Conservation (phyloP, 2,329 filamentous ascomycete genomes). For the Lecanoromycetidae sp. region DNA sequence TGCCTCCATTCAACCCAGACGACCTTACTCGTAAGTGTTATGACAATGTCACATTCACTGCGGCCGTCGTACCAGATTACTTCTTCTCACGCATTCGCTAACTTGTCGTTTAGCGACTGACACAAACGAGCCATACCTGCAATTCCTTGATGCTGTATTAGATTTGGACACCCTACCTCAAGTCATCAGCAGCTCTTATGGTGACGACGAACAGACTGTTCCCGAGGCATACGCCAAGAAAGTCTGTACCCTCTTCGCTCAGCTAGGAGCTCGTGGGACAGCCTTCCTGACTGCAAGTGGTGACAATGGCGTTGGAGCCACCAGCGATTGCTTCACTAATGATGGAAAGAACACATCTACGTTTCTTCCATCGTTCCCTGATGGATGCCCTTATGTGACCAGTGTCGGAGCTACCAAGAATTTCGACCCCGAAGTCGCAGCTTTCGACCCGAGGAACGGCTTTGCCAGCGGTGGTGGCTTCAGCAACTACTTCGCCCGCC, state of each 20-base stretch:
- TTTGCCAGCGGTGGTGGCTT: constrained; percentile 40
- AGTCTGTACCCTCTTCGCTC: constrained; percentile 52
- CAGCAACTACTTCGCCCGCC: constrained; percentile 39
- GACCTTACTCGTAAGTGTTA: constrained; percentile 23
- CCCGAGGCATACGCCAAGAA: constrained; percentile 48
- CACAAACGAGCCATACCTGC: constrained; percentile 57
- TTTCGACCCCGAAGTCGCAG: constrained; percentile 37
- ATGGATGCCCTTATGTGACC: constrained; percentile 55
- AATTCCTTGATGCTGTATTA: constrained; percentile 49
- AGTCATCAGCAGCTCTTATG: constrained; percentile 54
- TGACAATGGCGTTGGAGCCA: constrained; percentile 43
- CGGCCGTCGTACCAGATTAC: background rate
- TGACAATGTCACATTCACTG: background rate
- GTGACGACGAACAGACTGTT: constrained; percentile 53
- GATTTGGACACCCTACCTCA: constrained; percentile 43
- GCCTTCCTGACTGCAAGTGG: constrained; percentile 52
- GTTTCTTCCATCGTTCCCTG: constrained; percentile 52
- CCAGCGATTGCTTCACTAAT: constrained; percentile 44
- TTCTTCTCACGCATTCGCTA: constrained; percentile 28
- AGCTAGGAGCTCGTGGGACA: constrained; percentile 56
- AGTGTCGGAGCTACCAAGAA: constrained; percentile 49
- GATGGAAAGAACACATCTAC: constrained; percentile 45
- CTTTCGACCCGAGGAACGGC: constrained; percentile 32
- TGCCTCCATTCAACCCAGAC: constrained; percentile 41
- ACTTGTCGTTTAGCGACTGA: constrained; percentile 27